phyloP scores from a whole-genome alignment of 73 alveolate species.

The Blepharisma stoltei region DNA sequence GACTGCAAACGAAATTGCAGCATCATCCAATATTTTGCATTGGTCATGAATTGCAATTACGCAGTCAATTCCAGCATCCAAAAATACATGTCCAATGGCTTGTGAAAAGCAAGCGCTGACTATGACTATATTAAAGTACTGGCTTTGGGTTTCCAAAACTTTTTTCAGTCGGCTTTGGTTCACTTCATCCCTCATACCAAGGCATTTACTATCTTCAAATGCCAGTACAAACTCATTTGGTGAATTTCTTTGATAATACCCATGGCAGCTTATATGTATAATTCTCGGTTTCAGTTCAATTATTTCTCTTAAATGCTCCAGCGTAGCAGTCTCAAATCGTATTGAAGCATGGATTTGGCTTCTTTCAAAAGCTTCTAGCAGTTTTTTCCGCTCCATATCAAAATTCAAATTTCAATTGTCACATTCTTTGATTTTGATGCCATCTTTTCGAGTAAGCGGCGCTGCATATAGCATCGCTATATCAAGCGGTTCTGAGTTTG shows the following conservation, averaged over 20 bases:
- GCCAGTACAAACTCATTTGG: conserved; percentile 41
- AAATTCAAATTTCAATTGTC: neutral
- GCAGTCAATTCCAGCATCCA: conserved; percentile 50
- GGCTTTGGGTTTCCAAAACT: conserved; percentile 34
- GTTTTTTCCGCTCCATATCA: neutral
- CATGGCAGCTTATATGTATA: conserved; percentile 70
- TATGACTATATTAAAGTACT: conserved; percentile 36
- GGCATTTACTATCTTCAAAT: conserved; percentile 44
- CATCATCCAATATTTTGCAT: conserved; percentile 53
- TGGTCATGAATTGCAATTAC: conserved; percentile 58
- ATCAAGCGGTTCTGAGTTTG: conserved; percentile 36
- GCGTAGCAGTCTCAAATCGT: conserved; percentile 55
- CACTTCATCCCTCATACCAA: conserved; percentile 50
- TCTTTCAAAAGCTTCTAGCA: conserved; percentile 30
- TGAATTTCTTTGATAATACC: conserved; percentile 38
- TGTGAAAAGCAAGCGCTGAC: conserved; percentile 67
- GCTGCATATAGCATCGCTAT: conserved; percentile 56
- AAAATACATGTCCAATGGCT: conserved; percentile 50
- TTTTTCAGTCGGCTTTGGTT: conserved; percentile 35
- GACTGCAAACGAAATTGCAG: conserved; percentile 52
- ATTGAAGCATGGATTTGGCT: conserved; percentile 37
- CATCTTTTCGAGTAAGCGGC: conserved; percentile 49
- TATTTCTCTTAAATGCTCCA: conserved; percentile 40
- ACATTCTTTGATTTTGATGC: conserved; percentile 25
- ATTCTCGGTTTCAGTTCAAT: conserved; percentile 43